A percentile compares a stretch with the other conserved stretches of the same genome.
Conservation (phyloP, 2,329 filamentous ascomycete species). For the Fulvia fulva region DNA sequence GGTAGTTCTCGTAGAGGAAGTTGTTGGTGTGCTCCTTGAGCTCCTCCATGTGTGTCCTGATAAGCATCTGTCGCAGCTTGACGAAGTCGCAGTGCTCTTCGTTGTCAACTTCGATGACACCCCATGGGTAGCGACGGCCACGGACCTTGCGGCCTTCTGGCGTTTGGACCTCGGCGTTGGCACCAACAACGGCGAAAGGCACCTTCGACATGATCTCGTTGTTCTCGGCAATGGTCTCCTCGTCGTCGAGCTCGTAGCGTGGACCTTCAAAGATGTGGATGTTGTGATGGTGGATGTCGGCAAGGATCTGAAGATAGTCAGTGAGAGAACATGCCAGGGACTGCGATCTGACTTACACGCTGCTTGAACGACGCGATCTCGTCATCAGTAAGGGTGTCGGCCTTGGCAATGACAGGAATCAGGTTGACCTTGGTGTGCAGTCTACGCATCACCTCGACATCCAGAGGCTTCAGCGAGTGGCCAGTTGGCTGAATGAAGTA, state of each 20-base stretch:
- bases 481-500: constrained; percentile 99
- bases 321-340: constrained; percentile 1
- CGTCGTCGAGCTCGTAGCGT: constrained; percentile 96
- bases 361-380: constrained; percentile 94
- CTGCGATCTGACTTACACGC: constrained; percentile 62
- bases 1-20: constrained; percentile 97
- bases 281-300: constrained; percentile 93
- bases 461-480: constrained; percentile 95
- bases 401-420: constrained; percentile 98
- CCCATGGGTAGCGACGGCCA: constrained; percentile 95
- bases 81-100: constrained; percentile 99
- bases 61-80: constrained; percentile 99
- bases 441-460: constrained; percentile 99
- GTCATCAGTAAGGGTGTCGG: constrained; percentile 95
- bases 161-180: constrained; percentile 88
- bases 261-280: constrained; percentile 99
- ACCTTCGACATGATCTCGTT: constrained; percentile 99
- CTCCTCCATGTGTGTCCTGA: constrained; percentile 99
- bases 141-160: constrained; percentile 92
- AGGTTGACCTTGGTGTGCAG: constrained; percentile 99
- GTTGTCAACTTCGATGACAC: constrained; percentile 98
- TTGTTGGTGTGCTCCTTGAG: constrained; percentile 99
- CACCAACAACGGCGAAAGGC: constrained; percentile 95
- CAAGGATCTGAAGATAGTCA: constrained; percentile 68
- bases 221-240: constrained; percentile 99